Evolutionary conservation across 2,329 filamentous ascomycete species (phyloP).

Genomic region (Colletotrichum siamense): DNA sequence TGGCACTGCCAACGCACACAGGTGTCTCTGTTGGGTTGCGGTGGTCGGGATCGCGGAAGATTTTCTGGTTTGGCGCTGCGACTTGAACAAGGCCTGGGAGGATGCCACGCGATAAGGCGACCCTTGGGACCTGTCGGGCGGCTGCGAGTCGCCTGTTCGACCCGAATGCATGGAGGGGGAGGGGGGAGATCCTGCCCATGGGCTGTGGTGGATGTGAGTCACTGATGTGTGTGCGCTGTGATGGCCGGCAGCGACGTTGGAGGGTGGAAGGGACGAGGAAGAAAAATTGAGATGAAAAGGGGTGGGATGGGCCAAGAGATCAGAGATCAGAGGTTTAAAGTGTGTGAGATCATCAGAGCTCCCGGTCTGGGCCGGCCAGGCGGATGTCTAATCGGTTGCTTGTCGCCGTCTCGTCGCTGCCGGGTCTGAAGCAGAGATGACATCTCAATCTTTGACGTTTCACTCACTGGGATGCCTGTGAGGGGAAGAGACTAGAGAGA

Average conservation of each 20-base stretch:
- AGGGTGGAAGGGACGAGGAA: background rate
- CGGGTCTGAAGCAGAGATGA: background rate
- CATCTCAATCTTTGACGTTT: background rate
- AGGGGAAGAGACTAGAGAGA: background rate
- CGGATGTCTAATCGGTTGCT: background rate
- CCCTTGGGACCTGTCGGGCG: background rate
- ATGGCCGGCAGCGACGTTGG: slow-evolving; percentile 1
- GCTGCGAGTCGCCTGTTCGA: slow-evolving; percentile 13
- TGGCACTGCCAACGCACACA: background rate
- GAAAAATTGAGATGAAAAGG: slow-evolving; percentile 1
- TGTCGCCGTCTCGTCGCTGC: background rate
- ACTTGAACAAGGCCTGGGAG: background rate
- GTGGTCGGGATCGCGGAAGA: slow-evolving; percentile 7
- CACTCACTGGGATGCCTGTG: background rate
- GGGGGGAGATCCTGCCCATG: background rate
- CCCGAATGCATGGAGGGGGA: slow-evolving; percentile 7
- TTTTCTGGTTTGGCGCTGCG: background rate
- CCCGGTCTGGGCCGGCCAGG: background rate
- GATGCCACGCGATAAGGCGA: slow-evolving; percentile 21
- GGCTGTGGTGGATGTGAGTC: slow-evolving; percentile 21
- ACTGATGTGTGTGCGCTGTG: background rate
- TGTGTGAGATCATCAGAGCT: background rate
- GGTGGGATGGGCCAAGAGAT: background rate
- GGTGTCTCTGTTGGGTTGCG: background rate
- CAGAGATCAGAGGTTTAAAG: background rate